These are phyloP conservation scores for Phyllosticta citriasiana DNA, from an alignment of 2,329 filamentous ascomycete genomes.

Conservation along the genomic window DNA sequence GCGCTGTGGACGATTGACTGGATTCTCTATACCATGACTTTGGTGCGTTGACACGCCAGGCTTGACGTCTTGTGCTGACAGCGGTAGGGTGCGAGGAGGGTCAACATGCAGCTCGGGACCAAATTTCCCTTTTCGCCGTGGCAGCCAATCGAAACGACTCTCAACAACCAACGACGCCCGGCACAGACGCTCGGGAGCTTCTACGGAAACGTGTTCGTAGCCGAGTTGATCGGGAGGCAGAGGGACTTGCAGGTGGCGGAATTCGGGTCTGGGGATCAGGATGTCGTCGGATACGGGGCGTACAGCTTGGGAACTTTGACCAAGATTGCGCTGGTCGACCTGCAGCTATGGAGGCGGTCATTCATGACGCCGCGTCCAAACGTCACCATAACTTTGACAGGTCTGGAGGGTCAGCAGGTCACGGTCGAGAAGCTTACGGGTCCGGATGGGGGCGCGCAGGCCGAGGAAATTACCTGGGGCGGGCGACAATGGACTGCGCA, in stretches of 20 bases:
- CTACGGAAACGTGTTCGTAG: slow-evolving; percentile 4
- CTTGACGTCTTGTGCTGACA: background rate
- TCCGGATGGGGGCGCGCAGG: background rate
- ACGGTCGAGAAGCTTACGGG: background rate
- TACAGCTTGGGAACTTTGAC: background rate
- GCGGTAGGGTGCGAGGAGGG: background rate
- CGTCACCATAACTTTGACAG: background rate
- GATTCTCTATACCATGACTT: background rate
- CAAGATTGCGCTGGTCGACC: slow-evolving; percentile 1
- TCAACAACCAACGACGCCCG: background rate
- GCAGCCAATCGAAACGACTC: background rate
- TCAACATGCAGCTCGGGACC: slow-evolving; percentile 6
- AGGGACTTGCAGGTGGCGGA: background rate
- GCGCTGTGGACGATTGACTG: slow-evolving; percentile 7
- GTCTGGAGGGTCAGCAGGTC: background rate
- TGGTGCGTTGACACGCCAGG: background rate
- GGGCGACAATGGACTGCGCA: slow-evolving; percentile 3
- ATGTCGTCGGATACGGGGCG: background rate
- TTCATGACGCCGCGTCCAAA: background rate
- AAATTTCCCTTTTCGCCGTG: slow-evolving; percentile 2
- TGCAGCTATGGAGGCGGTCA: slow-evolving; percentile 1
- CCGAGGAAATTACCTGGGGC: background rate
- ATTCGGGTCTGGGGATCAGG: background rate
- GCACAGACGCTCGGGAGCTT: slow-evolving; percentile 7
- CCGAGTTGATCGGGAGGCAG: background rate